Evolutionary conservation across 148 eudicot species (phyloP).

Genomic region (Amaranthus palmeri): DNA sequence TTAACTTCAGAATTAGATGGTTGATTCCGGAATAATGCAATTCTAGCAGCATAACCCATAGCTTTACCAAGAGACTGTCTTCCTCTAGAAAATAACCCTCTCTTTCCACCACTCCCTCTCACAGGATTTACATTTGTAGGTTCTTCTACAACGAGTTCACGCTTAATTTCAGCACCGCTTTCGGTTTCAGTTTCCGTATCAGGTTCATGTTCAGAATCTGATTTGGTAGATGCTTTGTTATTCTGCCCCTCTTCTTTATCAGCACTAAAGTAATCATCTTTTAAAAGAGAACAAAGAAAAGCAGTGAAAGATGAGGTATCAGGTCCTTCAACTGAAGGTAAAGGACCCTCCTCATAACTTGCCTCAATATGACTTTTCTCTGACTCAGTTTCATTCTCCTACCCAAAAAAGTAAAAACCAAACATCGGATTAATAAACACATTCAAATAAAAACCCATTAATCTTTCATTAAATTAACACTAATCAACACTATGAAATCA

Average conservation of each 20-base stretch:
- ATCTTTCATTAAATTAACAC: neutral
- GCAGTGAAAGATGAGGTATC: constrained; percentile 96
- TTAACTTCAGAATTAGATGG: constrained; percentile 31
- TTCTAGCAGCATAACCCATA: constrained; percentile 56
- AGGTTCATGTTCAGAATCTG: constrained; percentile 29
- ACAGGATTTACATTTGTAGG: constrained; percentile 22
- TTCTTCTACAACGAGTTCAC: constrained; percentile 25
- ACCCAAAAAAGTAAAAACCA: constrained; percentile 1
- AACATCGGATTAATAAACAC: constrained; percentile 1
- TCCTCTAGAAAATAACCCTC: constrained; percentile 63
- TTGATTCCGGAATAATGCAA: constrained; percentile 55
- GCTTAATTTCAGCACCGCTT: constrained; percentile 17
- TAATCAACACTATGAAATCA: neutral
- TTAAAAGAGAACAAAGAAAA: constrained; percentile 61
- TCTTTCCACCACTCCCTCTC: constrained; percentile 59
- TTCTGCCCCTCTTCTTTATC: constrained; percentile 31
- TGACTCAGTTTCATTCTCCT: constrained; percentile 45
- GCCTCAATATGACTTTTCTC: constrained; percentile 35
- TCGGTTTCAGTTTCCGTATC: constrained; percentile 4
- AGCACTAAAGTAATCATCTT: constrained; percentile 39
- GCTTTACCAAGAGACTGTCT: constrained; percentile 74
- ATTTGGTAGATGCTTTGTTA: constrained; percentile 27
- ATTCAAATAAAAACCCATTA: constrained; percentile 16
- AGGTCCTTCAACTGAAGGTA: constrained; percentile 55
- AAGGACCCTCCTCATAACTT: constrained; percentile 43